Evolutionary conservation across 2,329 filamentous ascomycete genomes (phyloP).

Genomic region (Chalaropsis thielavioides): DNA sequence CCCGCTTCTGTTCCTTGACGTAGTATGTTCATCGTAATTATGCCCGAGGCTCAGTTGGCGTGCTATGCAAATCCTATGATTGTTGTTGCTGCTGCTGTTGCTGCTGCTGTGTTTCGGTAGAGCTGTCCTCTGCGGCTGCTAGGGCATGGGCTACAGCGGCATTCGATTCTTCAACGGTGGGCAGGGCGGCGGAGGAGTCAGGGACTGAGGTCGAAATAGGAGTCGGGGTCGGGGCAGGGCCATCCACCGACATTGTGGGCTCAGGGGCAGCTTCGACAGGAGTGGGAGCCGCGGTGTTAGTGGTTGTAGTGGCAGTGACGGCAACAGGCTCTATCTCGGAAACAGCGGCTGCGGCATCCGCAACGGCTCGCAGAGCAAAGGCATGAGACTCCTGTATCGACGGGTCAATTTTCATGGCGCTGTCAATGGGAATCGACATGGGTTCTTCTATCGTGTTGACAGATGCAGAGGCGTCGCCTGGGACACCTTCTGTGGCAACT

Average conservation of each 20-base stretch:
- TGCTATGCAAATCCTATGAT: not conserved
- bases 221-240: not conserved
- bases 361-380: not conserved
- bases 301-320: not conserved
- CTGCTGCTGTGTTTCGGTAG: not conserved
- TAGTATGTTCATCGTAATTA: not conserved
- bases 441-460: not conserved
- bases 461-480: not conserved
- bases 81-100: not conserved
- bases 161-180: not conserved
- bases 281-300: not conserved
- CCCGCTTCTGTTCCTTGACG: not conserved
- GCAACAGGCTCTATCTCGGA: not conserved
- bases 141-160: not conserved
- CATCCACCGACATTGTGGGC: not conserved
- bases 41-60: not conserved
- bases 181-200: not conserved
- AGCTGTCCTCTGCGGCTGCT: not conserved
- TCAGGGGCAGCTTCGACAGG: not conserved
- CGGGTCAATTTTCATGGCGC: not conserved
- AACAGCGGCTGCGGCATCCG: not conserved
- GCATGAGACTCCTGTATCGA: not conserved
- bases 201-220: not conserved
- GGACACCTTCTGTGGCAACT: not conserved
- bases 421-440: slow-evolving; percentile 4